Evolutionary conservation across 257 asterid genomes (phyloP).

Genomic region (Thymus mandschuricus): DNA sequence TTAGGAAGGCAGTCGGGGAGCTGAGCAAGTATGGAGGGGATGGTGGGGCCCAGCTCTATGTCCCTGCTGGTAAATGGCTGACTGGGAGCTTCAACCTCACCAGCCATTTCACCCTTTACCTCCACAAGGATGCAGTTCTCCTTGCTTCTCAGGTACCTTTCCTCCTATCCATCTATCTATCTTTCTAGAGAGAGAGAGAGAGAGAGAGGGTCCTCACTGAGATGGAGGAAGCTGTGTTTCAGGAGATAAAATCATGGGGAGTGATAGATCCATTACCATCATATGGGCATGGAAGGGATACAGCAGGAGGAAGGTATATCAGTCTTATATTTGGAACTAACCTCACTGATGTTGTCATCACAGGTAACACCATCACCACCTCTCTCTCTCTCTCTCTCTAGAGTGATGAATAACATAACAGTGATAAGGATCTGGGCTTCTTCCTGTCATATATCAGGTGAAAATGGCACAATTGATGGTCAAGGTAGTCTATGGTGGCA

Average conservation of each 20-base stretch:
- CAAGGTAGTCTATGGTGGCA: constrained; percentile 91
- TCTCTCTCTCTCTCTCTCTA: neutral
- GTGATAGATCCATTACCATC: constrained; percentile 85
- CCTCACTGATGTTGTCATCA: constrained; percentile 80
- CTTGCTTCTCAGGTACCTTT: constrained; percentile 82
- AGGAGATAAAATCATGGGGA: constrained; percentile 76
- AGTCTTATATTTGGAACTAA: constrained; percentile 83
- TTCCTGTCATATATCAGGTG: constrained; percentile 45
- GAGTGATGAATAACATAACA: neutral
- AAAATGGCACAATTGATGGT: constrained; percentile 86
- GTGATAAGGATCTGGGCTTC: neutral
- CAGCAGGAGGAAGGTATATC: constrained; percentile 84
- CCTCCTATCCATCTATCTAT: neutral
- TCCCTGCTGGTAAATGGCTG: constrained; percentile 90
- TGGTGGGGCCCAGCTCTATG: constrained; percentile 78
- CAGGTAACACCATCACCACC: constrained; percentile 41
- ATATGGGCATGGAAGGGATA: constrained; percentile 87
- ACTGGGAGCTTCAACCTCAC: constrained; percentile 90
- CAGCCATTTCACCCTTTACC: constrained; percentile 87
- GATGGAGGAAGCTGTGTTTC: constrained; percentile 9
- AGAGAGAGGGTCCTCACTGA: too few relatives aligned
- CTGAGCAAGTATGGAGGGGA: constrained; percentile 54
- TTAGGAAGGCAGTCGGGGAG: constrained; percentile 59
- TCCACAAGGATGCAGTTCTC: constrained; percentile 73
- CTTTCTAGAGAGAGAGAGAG: neutral